Conservation (phyloP, 331 rosid genomes). For the Rhamnella rubrinervis region DNA sequence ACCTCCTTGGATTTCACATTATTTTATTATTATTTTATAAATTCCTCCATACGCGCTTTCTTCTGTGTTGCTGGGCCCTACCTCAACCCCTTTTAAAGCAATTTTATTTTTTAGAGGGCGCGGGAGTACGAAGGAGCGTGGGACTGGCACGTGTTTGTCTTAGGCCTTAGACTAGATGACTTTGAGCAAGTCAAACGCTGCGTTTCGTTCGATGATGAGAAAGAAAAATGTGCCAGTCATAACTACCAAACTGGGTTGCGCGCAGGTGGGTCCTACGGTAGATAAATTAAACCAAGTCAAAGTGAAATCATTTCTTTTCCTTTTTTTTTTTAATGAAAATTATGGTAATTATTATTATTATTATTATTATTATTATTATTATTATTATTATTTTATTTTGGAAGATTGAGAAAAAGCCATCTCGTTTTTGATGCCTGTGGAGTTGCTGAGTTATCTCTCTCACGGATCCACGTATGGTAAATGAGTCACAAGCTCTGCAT, state of each 20-base stretch:
- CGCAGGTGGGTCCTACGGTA: neutral
- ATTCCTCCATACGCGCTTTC: slow-evolving; percentile 13
- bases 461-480: too few relatives aligned
- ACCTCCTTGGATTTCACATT: slow-evolving; percentile 20
- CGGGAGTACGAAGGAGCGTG: slow-evolving; percentile 6
- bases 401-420: too few relatives aligned
- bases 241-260: neutral
- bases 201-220: slow-evolving; percentile 23
- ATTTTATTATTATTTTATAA: neutral
- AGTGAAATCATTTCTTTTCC: neutral
- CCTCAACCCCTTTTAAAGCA: neutral
- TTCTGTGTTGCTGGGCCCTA: slow-evolving; percentile 1
- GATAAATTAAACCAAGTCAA: neutral
- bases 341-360: neutral
- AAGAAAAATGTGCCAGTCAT: neutral
- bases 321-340: too few relatives aligned
- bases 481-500: too few relatives aligned
- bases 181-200: slow-evolving; percentile 24
- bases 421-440: too few relatives aligned
- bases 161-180: neutral
- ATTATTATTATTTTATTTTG: too few relatives aligned
- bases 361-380: neutral
- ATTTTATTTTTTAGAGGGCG: neutral
- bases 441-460: too few relatives aligned
- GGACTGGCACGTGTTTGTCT: neutral